Evolutionary conservation across 768 basidiomycete genomes (phyloP), one percentile per base, ranked within the genome.

Genomic region (Trametes villosa): DNA sequence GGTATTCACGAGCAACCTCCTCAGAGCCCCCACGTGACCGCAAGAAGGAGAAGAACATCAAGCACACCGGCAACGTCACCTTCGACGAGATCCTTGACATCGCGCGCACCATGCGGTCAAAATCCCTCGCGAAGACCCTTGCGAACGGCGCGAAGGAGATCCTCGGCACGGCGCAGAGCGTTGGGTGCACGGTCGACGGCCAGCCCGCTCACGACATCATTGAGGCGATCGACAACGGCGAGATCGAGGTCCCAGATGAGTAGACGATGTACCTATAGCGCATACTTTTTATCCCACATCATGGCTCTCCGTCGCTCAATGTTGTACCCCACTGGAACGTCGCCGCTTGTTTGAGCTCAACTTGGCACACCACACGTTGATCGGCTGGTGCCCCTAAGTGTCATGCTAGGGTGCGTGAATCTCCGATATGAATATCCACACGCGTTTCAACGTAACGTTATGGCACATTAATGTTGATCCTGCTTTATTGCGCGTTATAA

Each of bases 21-120:
- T 4, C 74, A 96, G 96, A 98, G 83, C 95, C 97, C 66, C 94
- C 95, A 68, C 94, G 97, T 72, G 97, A 99, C 81, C 90, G 97
- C 67, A 99, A 99, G 80, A 99, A 99, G 88, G 96, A 99, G 86
- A 99, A 99, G 85, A 99, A 98, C 85, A 97, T 99, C 82, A 98
- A 98, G 79, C 97, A 98, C 85, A 78, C 79, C 64, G 97, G 97
- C 62, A 98, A 98, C 82, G 84, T 99, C 66, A 72, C 94, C 57
- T 82, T 98, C 57, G 94, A 96, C 71, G 94, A 97, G 76, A 94
- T 99, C 72, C 77, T 92, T 74, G 89, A 94, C 66, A 96, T 98
- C 76, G 96, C 96, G 66, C 91, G 97, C 76, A 96, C 87, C 65
- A 96, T 99, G 95, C 89, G 84, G 78, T 79, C 79, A 78, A 98